Base-by-base conservation (phyloP, 176 grass and related monocot genomes). In the Musa troglodytarum region DNA sequence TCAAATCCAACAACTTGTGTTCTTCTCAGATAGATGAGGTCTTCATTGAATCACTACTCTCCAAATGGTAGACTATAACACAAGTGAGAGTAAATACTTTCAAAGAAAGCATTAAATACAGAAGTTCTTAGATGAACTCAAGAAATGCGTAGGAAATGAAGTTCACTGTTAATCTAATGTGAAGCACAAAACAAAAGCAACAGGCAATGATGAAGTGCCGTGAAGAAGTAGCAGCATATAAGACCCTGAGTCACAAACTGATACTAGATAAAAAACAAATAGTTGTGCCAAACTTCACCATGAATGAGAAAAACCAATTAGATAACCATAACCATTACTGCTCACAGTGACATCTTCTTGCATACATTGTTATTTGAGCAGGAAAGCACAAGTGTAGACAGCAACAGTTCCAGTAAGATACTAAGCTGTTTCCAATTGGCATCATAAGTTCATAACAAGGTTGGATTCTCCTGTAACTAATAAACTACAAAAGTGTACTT, bases 71-170 rank as follows among this genome's bases (percentile, higher is more conserved):
- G 55, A 57, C 55, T 57, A 57, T 1, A 57, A 57, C 17, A 12
- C 54, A 16, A 57, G 55, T 17, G 17, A 57, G 54, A 57, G 16
- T 17, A 57, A 19, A 57, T 14, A 57, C 4, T 57, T 57, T 3
- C 3, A 2, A 57, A 16, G 13, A 16, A 14, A 57, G 17, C 6
- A 57, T 57, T 57, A 57, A 57, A 57, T 12, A 57, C 55, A 57
- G 64, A 81, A 52, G 34, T 43, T 54, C 63, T 78, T 79, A 80
- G 73, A 89, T 83, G 83, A 77, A 80, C 53, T 61, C 69, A 62
- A 80, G 78, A 74, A n/a, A 58, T 1, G 54, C 57, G 73, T 29
- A 22, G 50, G 74, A 57, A 57, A 57, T 71, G 50, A 84, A 70
- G 63, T 74, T 69, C 10, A 70, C 14, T 43, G 34, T 43, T 16